Percentiles rank a stretch among this genome's conserved stretches.
Conservation (phyloP, 306 rosid species). For the Fragaria iinumae region DNA sequence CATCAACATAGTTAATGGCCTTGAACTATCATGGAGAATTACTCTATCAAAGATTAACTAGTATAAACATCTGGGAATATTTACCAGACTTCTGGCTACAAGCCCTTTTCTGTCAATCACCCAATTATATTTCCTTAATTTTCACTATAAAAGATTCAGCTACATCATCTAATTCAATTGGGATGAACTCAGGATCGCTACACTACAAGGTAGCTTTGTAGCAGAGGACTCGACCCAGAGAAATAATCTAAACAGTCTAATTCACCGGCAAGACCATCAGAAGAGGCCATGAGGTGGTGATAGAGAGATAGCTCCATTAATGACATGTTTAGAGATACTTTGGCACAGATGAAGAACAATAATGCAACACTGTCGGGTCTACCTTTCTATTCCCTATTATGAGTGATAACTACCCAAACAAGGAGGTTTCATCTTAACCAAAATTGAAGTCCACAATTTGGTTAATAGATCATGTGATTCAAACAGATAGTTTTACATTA, state of each 20-base stretch:
- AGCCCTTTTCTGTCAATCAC: neutral
- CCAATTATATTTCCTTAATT: neutral
- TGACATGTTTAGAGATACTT: neutral
- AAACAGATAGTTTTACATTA: neutral
- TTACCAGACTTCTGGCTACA: neutral
- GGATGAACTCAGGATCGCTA: neutral
- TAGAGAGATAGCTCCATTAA: neutral
- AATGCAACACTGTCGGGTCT: neutral
- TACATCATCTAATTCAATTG: neutral
- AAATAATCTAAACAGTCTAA: neutral
- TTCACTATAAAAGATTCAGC: neutral
- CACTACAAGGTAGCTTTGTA: neutral
- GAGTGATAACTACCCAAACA: neutral
- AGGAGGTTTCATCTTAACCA: neutral
- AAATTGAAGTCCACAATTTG: neutral
- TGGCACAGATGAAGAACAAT: neutral
- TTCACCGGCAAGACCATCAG: neutral
- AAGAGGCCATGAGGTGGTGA: neutral
- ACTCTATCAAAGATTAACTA: too few relatives aligned
- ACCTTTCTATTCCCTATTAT: too few relatives aligned
- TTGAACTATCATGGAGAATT: too few relatives aligned
- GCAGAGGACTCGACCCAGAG: neutral
- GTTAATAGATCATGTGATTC: neutral
- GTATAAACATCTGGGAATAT: too few relatives aligned
- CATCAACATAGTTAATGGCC: too few relatives aligned